Evolutionary conservation across 164 flowering plant genomes (phyloP), one percentile per base, ranked within the genome.

Genomic region (Brasenia schreberi): DNA sequence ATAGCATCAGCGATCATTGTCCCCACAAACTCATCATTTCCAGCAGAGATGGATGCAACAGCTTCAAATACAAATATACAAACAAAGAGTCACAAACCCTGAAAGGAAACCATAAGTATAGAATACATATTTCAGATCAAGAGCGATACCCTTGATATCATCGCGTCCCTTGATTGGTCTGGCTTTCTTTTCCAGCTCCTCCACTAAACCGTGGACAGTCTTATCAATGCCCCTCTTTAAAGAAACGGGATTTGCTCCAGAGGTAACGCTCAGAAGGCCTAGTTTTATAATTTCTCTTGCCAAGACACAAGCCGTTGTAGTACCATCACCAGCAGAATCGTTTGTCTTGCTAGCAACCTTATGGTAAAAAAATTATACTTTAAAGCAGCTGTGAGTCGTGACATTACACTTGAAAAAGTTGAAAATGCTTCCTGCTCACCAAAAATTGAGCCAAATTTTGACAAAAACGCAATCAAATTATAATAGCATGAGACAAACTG

Each of bases 271-370:
- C 53, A 91, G 61, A 19, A 94, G 82, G 19, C 99, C 99, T 45
- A 86, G 75, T 70, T 87, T 92, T 43, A 94, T 92, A n/a, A 94
- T 91, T 75, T 91, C 97, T 44, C 97, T 83, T 4, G 99, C 99
- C 75, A 95, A 86, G 45, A 95, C 76, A 10, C 97, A 85, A 39
- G 99, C 97, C 43, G 99, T 95, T 10, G 99, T 95, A 11, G 99
- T 95, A 7, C 99, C 99, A 81, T 95, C 99, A 72, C 99, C 99
- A 77, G 99, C 99, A 59, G 97, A 85, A 76, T 95, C 99, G 78
- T 95, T 95, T 5, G 99, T 92, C 73, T 92, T 92, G 70, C 97
- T 89, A 3, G 99, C 99, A 75, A 92, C 99, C 97, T 95, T 60
- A 66, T 77, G 49, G 64, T 59, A 68, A 67, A 33, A 70, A 62